phyloP scores from a whole-genome alignment of 192 early-diverging fungal species.

The Coemansia furcata region DNA sequence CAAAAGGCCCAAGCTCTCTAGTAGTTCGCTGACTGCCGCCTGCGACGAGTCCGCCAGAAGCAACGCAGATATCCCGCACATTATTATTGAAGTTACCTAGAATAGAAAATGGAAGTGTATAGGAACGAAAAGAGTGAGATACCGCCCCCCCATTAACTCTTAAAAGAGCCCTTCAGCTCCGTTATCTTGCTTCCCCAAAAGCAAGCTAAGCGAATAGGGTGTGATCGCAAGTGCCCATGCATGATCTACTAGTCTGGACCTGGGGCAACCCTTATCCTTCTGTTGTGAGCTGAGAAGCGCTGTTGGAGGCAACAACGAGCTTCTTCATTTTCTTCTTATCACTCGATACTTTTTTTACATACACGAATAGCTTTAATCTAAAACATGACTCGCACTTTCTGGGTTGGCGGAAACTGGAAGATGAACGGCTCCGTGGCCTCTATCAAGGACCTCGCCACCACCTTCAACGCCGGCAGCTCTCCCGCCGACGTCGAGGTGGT shows the following conservation, averaged over 20 bases:
- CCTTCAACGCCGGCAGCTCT: slow-evolving; percentile 73
- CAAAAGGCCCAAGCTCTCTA: slow-evolving; percentile 90
- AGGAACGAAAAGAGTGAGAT: background rate
- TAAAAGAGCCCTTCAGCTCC: background rate
- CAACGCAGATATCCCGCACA: slow-evolving; percentile 89
- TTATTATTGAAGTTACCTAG: slow-evolving; percentile 27
- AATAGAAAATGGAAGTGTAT: background rate
- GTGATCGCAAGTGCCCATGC: background rate
- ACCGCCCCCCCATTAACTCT: too few species aligned
- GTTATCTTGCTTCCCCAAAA: background rate
- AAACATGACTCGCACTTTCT: slow-evolving; percentile 70
- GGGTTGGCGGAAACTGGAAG: slow-evolving; percentile 93
- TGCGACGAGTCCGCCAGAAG: slow-evolving; percentile 75
- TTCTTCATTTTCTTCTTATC: background rate
- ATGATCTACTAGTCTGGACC: background rate
- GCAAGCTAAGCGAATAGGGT: background rate
- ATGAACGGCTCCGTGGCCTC: slow-evolving; percentile 89
- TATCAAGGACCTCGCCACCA: slow-evolving; percentile 70
- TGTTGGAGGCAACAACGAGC: background rate
- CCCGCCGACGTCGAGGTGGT: slow-evolving; percentile 85
- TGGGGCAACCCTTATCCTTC: background rate
- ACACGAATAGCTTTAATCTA: background rate
- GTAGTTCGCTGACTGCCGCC: slow-evolving; percentile 81
- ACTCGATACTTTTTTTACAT: background rate
- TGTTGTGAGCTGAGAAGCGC: background rate